Conservation (phyloP, 78 protist genomes). For the Bigelowiella natans region DNA sequence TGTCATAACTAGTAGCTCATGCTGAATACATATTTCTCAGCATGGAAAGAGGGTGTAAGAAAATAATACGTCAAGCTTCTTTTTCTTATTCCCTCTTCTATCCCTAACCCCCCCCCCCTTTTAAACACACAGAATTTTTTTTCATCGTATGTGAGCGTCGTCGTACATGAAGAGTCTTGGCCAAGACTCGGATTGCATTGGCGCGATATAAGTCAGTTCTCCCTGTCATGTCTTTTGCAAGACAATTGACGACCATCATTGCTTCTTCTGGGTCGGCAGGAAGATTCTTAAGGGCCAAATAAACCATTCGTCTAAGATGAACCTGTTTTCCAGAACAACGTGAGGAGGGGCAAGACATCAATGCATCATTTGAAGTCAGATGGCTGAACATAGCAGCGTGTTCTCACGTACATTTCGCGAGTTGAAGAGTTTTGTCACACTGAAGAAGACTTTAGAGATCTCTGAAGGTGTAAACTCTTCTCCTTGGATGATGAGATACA, state of each 20-base stretch:
- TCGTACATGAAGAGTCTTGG: slow-evolving; percentile 70
- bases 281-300: slow-evolving; percentile 76
- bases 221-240: slow-evolving; percentile 72
- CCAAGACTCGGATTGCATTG: slow-evolving; percentile 83
- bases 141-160: too few relatives aligned
- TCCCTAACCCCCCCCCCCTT: too few relatives aligned
- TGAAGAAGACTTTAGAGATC: slow-evolving; percentile 89
- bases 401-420: slow-evolving; percentile 54
- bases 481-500: slow-evolving; percentile 80
- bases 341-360: not conserved
- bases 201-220: slow-evolving; percentile 70
- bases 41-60: too few relatives aligned
- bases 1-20: too few relatives aligned
- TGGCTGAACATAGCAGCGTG: not conserved
- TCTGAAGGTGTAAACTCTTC: slow-evolving; percentile 67
- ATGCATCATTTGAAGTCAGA: not conserved
- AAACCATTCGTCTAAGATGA: slow-evolving; percentile 72
- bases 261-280: slow-evolving; percentile 66
- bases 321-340: slow-evolving; percentile 25
- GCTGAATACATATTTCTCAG: too few relatives aligned
- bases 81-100: too few relatives aligned
- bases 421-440: slow-evolving; percentile 87
- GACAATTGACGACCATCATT: slow-evolving; percentile 57
- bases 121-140: too few relatives aligned
- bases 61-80: too few relatives aligned